Evolutionary conservation across 768 basidiomycete genomes (phyloP).

Genomic region (Fibroporia radiculosa): DNA sequence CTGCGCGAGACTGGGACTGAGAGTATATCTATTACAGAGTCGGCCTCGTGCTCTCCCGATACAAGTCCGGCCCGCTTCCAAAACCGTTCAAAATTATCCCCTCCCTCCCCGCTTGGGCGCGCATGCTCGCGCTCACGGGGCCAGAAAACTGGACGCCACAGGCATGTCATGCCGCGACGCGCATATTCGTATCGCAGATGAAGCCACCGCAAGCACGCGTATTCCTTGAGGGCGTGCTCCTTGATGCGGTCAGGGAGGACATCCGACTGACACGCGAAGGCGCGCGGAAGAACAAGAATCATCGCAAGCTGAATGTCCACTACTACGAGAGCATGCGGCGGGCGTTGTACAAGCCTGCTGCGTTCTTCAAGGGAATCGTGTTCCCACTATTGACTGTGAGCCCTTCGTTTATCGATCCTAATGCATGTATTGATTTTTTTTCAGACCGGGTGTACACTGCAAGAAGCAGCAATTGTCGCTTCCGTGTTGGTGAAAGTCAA

Average conservation of each 20-base stretch:
- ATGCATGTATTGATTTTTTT: not conserved
- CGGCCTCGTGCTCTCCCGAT: slow-evolving; percentile 75
- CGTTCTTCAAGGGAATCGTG: slow-evolving; percentile 97
- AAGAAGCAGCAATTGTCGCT: slow-evolving; percentile 91
- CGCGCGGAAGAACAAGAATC: slow-evolving; percentile 27
- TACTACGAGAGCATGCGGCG: slow-evolving; percentile 91
- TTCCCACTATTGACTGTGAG: slow-evolving; percentile 91
- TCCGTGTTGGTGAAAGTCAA: slow-evolving; percentile 87
- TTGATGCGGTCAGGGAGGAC: slow-evolving; percentile 85
- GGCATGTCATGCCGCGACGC: slow-evolving; percentile 88
- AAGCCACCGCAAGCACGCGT: slow-evolving; percentile 92
- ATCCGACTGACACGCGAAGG: slow-evolving; percentile 45
- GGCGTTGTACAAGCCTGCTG: slow-evolving; percentile 90
- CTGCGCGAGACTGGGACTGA: slow-evolving; percentile 6
- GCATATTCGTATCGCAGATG: slow-evolving; percentile 94
- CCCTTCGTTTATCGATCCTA: slow-evolving; percentile 3
- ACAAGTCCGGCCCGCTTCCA: slow-evolving; percentile 91
- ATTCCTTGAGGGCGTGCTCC: slow-evolving; percentile 84
- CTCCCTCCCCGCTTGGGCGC: slow-evolving; percentile 91
- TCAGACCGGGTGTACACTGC: slow-evolving; percentile 78
- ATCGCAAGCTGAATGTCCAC: slow-evolving; percentile 88
- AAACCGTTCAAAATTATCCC: slow-evolving; percentile 99
- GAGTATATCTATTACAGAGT: slow-evolving; percentile 42
- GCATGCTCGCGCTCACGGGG: slow-evolving; percentile 84
- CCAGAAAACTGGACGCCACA: slow-evolving; percentile 96